Base-by-base conservation (phyloP, 768 basidiomycete species). In the Hydnomerulius pinastri region DNA sequence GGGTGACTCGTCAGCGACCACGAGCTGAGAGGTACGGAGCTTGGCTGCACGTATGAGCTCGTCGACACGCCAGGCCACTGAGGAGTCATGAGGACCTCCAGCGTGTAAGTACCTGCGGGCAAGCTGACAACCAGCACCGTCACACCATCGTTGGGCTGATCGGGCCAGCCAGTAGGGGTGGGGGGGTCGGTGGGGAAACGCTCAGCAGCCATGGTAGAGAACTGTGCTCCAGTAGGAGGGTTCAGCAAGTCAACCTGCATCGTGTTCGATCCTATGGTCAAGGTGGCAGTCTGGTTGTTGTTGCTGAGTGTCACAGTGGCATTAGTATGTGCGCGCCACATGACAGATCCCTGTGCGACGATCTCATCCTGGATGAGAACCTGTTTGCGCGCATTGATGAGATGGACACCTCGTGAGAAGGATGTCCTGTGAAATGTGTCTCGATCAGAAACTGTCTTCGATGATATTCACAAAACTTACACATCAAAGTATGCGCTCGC, bases 291-390 rank as follows among this genome's bases (percentile, higher is more conserved):
- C 4, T 78, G 80, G 27, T 86, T 84, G 46, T 67, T 70, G 46
- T 71, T 61, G 48, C 66, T 60, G 30, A 92, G 68, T n/a, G 76
- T 66, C 20, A 83, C 57, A 4, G 92, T 92, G 10, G 96, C 95
- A 70, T 98, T 98, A 49, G 96, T 98, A 70, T 98, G 94, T 78
- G 91, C 90, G 40, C 92, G 85, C 96, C 96, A 97, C 73, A 86
- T 80, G 39, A 97, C 67, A 18, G 75, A 58, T 6, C 67, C 73
- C 28, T 77, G 68, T 2, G 84, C 73, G 15, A 70, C 77, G 62
- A 98, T 85, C 63, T 99, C 97, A 71, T 98, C 96, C 68, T 96
- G 96, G 39, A 99, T 66, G 13, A 99, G 82, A 12, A 98, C 85
- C 70, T 98, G 97, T 54, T 78, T 80, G 54, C 97, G 84, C 30